A percentile compares a stretch with the other conserved stretches of the same genome.
These are phyloP conservation scores for Nitzschia inconspicua DNA, from an alignment of 108 stramenopile species.

Conservation along the genomic window DNA sequence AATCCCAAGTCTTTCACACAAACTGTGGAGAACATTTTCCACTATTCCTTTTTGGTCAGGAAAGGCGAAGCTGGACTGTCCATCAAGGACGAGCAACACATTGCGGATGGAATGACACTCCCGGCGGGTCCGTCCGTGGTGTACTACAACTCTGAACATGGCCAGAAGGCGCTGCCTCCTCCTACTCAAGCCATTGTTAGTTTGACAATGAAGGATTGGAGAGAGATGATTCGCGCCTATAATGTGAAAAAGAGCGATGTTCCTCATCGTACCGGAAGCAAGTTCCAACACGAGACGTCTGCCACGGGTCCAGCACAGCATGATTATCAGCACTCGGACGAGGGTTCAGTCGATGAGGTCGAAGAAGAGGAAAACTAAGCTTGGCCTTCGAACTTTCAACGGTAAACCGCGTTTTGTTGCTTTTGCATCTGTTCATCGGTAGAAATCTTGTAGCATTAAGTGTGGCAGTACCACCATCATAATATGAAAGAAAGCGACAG, in stretches of 20 bases:
- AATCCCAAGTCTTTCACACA: conserved; percentile 86
- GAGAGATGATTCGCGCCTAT: conserved; percentile 57
- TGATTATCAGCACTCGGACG: too few relatives aligned
- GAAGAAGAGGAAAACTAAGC: too few relatives aligned
- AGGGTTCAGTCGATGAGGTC: too few relatives aligned
- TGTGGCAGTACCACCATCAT: too few relatives aligned
- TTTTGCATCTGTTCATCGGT: too few relatives aligned
- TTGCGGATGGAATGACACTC: neutral
- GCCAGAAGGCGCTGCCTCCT: neutral
- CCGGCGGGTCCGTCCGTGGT: conserved; percentile 21
- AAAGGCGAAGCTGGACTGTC: conserved; percentile 32
- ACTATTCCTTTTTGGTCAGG: conserved; percentile 80
- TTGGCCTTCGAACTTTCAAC: too few relatives aligned
- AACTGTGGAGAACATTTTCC: conserved; percentile 88
- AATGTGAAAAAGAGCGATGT: conserved; percentile 54
- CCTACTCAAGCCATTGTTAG: conserved; percentile 67
- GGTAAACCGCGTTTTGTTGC: too few relatives aligned
- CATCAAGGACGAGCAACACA: conserved; percentile 7
- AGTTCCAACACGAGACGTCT: too few relatives aligned
- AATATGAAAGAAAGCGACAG: too few relatives aligned
- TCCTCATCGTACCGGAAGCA: conserved; percentile 51
- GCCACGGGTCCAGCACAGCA: too few relatives aligned
- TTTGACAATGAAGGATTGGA: conserved; percentile 77
- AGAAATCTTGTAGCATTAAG: too few relatives aligned
- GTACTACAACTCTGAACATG: neutral